Evolutionary conservation across 192 early-diverging fungal genomes (phyloP).

Genomic region (Phycomyces blakesleeanus): DNA sequence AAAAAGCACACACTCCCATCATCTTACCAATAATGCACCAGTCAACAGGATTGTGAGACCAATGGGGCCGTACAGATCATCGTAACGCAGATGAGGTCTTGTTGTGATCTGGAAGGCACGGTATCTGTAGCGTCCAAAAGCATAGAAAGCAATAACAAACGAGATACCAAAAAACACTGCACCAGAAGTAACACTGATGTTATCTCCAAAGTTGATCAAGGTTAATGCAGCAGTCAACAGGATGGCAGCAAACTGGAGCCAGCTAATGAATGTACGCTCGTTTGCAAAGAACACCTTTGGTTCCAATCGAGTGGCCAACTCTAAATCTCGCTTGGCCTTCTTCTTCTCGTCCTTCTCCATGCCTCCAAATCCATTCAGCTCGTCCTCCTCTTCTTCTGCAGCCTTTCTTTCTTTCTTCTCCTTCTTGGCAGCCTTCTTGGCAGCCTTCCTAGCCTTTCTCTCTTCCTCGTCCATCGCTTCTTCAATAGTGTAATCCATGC

Average conservation of each 20-base stretch:
- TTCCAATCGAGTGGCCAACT: conserved; percentile 52
- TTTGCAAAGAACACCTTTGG: conserved; percentile 94
- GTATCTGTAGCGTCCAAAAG: conserved; percentile 73
- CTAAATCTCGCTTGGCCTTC: conserved; percentile 13
- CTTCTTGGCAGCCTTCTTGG: conserved; percentile 7
- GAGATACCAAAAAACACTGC: conserved; percentile 68
- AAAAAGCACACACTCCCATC: no score
- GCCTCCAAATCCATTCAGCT: background rate
- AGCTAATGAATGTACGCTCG: conserved; percentile 87
- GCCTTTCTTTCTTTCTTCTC: conserved; percentile 9
- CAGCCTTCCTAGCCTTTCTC: background rate
- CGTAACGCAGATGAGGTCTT: conserved; percentile 46
- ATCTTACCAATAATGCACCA: conserved; percentile 46
- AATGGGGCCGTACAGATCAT: conserved; percentile 73
- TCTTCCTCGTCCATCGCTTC: background rate
- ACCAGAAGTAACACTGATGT: conserved; percentile 56
- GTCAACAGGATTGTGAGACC: conserved; percentile 65
- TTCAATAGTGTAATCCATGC: background rate
- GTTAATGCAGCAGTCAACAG: conserved; percentile 65
- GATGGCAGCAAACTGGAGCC: conserved; percentile 76
- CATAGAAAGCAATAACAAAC: conserved; percentile 70
- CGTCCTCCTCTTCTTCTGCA: background rate
- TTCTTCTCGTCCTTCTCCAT: conserved; percentile 37
- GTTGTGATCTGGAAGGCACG: conserved; percentile 64
- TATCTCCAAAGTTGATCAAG: conserved; percentile 79